phyloP scores from a whole-genome alignment of 2,329 filamentous ascomycete species.

The Epichloe bromicola region DNA sequence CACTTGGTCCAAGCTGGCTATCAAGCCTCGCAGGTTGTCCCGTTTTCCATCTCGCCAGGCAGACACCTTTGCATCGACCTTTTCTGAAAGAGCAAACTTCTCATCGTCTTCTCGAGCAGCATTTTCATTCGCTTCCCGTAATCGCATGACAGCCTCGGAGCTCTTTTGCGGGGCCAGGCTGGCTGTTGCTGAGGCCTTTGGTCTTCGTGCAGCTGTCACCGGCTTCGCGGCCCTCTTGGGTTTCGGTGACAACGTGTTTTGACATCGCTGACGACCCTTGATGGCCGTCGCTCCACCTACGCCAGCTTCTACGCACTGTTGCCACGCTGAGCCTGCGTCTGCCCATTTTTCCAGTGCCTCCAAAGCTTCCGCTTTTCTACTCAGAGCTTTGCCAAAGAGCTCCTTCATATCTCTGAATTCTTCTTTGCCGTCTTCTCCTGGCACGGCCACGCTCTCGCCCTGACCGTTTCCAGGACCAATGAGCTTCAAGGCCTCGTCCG shows the following conservation, averaged over 20 bases:
- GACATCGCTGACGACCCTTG: constrained; percentile 77
- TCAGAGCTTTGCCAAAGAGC: constrained; percentile 84
- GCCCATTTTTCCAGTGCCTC: constrained; percentile 92
- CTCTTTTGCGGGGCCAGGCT: constrained; percentile 33
- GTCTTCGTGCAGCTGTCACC: constrained; percentile 32
- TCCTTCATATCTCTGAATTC: constrained; percentile 77
- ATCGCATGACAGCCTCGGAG: constrained; percentile 66
- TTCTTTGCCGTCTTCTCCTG: constrained; percentile 39
- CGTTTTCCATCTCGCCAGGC: constrained; percentile 84
- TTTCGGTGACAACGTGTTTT: constrained; percentile 69
- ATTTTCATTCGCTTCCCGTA: constrained; percentile 74
- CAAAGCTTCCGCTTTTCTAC: constrained; percentile 87
- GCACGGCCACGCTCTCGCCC: constrained; percentile 63
- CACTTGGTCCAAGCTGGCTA: constrained; percentile 77
- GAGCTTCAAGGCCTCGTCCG: constrained; percentile 63
- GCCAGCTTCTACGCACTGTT: constrained; percentile 67
- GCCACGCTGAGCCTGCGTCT: constrained; percentile 73
- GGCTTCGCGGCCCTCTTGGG: constrained; percentile 25
- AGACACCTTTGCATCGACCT: constrained; percentile 66
- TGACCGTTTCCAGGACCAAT: constrained; percentile 73
- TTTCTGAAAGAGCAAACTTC: constrained; percentile 77
- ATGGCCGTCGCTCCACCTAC: constrained; percentile 76
- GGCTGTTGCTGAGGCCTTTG: constrained; percentile 28
- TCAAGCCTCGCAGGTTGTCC: constrained; percentile 77
- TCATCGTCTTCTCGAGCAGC: constrained; percentile 83